phyloP scores from a whole-genome alignment of 352 stramenopile species.

The Phytophthora constricta region DNA sequence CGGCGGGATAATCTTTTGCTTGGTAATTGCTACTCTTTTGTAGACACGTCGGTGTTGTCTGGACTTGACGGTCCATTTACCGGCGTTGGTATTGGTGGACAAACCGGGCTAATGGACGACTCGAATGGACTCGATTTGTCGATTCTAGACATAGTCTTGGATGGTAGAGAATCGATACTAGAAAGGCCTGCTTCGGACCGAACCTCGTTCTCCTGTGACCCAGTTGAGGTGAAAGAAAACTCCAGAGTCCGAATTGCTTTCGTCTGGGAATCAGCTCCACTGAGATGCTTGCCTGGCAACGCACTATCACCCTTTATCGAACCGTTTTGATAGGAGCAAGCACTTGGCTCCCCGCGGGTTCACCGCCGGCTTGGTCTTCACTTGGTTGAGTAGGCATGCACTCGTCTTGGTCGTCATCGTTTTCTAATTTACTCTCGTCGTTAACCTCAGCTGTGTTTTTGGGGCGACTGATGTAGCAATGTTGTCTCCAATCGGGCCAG shows the following conservation, averaged over 20 bases:
- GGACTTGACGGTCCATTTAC: conserved; percentile 2
- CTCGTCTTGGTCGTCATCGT: conserved; percentile 48
- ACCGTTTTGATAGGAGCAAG: conserved; percentile 17
- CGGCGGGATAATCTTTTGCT: conserved; percentile 21
- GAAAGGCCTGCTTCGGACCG: conserved; percentile 44
- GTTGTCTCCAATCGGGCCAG: neutral
- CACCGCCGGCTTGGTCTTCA: conserved; percentile 14
- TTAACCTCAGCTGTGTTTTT: neutral
- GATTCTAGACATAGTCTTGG: conserved; percentile 31
- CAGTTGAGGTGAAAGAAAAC: conserved; percentile 67
- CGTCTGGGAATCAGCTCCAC: conserved; percentile 42
- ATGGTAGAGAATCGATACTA: conserved; percentile 34
- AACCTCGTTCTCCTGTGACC: conserved; percentile 63
- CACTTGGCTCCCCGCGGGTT: conserved; percentile 17
- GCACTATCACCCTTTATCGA: conserved; percentile 43
- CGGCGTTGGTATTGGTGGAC: conserved; percentile 22
- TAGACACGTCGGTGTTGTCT: conserved; percentile 1
- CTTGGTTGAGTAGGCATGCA: conserved; percentile 56
- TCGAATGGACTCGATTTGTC: conserved; percentile 27
- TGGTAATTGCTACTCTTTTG: conserved; percentile 5
- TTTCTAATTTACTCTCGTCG: neutral
- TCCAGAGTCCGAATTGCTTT: conserved; percentile 67
- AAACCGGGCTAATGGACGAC: conserved; percentile 37
- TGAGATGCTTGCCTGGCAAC: neutral
- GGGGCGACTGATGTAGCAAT: neutral